Evolutionary conservation across 805 yeast species (phyloP).

Genomic region (Pichia cephalocereana): DNA sequence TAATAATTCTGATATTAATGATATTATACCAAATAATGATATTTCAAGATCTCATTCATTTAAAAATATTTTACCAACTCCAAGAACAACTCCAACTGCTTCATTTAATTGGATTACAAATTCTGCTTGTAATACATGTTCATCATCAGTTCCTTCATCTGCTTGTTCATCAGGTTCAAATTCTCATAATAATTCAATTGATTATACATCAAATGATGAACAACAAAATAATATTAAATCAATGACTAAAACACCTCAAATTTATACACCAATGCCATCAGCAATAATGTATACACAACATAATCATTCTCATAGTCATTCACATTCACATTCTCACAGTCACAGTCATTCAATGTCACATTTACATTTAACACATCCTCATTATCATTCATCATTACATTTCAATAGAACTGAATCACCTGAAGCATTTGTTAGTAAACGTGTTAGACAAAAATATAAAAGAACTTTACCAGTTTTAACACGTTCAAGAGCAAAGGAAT

Average conservation of each 20-base stretch:
- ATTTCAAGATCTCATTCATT: constrained; percentile 19
- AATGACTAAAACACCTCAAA: constrained; percentile 11
- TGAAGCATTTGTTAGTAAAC: constrained; percentile 1
- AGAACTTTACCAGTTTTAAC: constrained; percentile 11
- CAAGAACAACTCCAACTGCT: constrained; percentile 24
- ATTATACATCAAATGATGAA: not conserved
- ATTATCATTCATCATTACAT: not conserved
- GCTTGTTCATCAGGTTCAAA: not conserved
- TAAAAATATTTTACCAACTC: constrained; percentile 20
- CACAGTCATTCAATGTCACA: constrained; percentile 1
- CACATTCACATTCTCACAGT: not conserved
- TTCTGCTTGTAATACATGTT: not conserved
- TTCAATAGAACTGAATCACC: constrained; percentile 3
- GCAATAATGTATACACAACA: not conserved
- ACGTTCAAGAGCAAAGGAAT: constrained; percentile 11
- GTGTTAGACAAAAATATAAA: constrained; percentile 6
- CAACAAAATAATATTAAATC: constrained; percentile 1
- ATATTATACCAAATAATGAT: not conserved
- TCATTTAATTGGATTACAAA: constrained; percentile 6
- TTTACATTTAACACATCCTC: constrained; percentile 1
- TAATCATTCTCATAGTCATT: not conserved
- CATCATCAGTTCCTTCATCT: not conserved
- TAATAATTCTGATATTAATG: not conserved
- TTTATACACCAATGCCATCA: constrained; percentile 13
- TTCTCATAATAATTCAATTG: not conserved